Conservation (phyloP, 2,329 filamentous ascomycete genomes). For the Ceratocystis smalleyi region DNA sequence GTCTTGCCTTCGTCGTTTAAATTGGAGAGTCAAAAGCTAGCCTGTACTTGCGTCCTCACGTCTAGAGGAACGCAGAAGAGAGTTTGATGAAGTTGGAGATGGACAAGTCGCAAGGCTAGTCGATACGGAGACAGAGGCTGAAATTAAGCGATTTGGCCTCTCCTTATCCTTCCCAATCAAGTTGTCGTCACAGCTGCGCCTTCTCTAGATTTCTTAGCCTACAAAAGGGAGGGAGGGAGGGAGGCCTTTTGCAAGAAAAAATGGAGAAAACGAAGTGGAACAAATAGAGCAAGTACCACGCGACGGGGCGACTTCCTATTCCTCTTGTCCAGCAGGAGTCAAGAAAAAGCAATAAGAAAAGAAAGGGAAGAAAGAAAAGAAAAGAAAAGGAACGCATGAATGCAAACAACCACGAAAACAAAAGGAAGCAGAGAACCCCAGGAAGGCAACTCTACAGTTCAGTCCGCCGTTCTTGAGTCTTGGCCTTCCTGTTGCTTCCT, state of each 20-base stretch:
- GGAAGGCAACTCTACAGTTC: neutral
- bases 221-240: neutral
- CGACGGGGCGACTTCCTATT: neutral
- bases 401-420: neutral
- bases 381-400: neutral
- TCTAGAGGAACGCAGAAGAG: neutral
- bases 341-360: neutral
- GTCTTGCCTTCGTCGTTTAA: neutral
- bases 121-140: neutral
- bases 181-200: neutral
- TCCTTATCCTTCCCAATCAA: neutral
- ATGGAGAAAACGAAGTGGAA: neutral
- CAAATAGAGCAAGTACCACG: neutral
- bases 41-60: neutral
- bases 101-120: neutral
- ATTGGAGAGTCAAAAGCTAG: neutral
- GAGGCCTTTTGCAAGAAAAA: neutral
- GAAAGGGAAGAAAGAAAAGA: neutral
- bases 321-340: neutral
- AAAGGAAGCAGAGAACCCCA: neutral
- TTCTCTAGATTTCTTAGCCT: neutral
- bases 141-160: neutral
- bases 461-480: neutral
- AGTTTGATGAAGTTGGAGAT: neutral
- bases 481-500: neutral